A percentile compares a stretch with the other conserved stretches of the same genome.
Conservation (phyloP, 2,329 filamentous ascomycete genomes). For the Aspergillus floridensis region DNA sequence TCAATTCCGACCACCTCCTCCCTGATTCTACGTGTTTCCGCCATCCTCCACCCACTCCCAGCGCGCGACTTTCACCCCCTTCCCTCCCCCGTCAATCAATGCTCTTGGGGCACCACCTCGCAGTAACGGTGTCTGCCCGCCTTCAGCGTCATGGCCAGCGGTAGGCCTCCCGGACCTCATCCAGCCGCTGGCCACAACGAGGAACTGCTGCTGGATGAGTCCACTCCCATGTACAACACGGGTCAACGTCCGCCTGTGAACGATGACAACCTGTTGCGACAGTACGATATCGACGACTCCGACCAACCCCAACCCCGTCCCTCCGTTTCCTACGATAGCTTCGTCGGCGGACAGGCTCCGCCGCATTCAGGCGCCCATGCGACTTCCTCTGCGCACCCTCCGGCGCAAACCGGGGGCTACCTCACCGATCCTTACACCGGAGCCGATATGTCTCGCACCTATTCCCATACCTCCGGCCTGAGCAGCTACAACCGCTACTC, state of each 20-base stretch:
- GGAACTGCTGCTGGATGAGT: slow-evolving; percentile 44
- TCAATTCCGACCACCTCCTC: not conserved
- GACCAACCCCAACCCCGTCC: slow-evolving; percentile 67
- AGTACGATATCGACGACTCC: slow-evolving; percentile 67
- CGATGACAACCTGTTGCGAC: slow-evolving; percentile 75
- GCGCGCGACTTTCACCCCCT: slow-evolving; percentile 8
- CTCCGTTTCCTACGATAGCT: slow-evolving; percentile 92
- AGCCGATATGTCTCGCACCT: slow-evolving; percentile 44
- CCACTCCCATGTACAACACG: slow-evolving; percentile 59
- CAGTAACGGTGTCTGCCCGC: slow-evolving; percentile 37
- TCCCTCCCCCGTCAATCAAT: slow-evolving; percentile 31
- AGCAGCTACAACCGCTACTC: slow-evolving; percentile 91
- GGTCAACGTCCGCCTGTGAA: slow-evolving; percentile 75
- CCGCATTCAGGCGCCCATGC: slow-evolving; percentile 49
- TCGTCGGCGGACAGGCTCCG: slow-evolving; percentile 67
- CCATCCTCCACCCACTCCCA: not conserved
- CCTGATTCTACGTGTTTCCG: not conserved
- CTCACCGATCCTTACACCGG: slow-evolving; percentile 39
- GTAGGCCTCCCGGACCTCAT: slow-evolving; percentile 55
- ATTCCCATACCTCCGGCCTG: slow-evolving; percentile 76
- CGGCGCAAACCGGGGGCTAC: slow-evolving; percentile 34
- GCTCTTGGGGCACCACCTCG: slow-evolving; percentile 34
- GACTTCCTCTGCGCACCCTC: slow-evolving; percentile 36
- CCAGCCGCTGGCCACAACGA: slow-evolving; percentile 44
- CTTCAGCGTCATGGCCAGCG: slow-evolving; percentile 46